Evolutionary conservation across 768 basidiomycete genomes (phyloP).

Genomic region (Lactarius psammicola): DNA sequence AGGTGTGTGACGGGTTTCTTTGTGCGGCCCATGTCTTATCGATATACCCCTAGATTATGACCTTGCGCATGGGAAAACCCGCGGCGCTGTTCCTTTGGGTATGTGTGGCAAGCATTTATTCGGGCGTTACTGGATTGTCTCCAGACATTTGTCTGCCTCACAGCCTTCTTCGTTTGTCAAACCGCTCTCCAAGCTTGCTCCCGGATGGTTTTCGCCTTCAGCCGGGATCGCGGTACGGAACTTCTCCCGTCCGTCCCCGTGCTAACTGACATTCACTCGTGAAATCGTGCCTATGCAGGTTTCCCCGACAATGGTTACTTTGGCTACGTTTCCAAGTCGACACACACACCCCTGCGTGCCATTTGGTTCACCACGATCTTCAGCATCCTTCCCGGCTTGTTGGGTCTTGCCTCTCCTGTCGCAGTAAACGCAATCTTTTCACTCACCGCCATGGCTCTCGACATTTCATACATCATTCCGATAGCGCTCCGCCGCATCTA

Average conservation of each 20-base stretch:
- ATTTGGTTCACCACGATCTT: conserved; percentile 71
- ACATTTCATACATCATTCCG: conserved; percentile 79
- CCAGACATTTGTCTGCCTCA: conserved; percentile 72
- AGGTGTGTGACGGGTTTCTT: conserved; percentile 37
- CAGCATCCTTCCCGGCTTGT: conserved; percentile 65
- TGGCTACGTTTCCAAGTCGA: conserved; percentile 58
- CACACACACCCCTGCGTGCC: conserved; percentile 73
- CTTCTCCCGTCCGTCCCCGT: conserved; percentile 10
- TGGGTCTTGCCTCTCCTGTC: conserved; percentile 73
- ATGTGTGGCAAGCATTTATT: conserved; percentile 22
- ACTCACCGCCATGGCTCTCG: conserved; percentile 74
- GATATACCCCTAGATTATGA: conserved; percentile 55
- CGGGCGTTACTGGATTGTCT: conserved; percentile 1
- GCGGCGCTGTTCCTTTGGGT: conserved; percentile 81
- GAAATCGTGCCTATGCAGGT: conserved; percentile 43
- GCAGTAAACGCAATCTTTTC: conserved; percentile 83
- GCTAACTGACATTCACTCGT: not conserved
- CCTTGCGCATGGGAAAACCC: conserved; percentile 68
- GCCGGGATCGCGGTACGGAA: conserved; percentile 68
- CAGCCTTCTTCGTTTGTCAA: conserved; percentile 85
- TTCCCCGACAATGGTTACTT: conserved; percentile 80
- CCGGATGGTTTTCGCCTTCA: conserved; percentile 81
- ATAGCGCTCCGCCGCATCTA: conserved; percentile 70
- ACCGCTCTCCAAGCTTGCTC: conserved; percentile 81
- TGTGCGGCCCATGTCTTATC: not conserved